A percentile compares a stretch with the other conserved stretches of the same genome.
These are phyloP conservation scores for Nemophila menziesii DNA, from an alignment of 257 asterid species.

Conservation along the genomic window DNA sequence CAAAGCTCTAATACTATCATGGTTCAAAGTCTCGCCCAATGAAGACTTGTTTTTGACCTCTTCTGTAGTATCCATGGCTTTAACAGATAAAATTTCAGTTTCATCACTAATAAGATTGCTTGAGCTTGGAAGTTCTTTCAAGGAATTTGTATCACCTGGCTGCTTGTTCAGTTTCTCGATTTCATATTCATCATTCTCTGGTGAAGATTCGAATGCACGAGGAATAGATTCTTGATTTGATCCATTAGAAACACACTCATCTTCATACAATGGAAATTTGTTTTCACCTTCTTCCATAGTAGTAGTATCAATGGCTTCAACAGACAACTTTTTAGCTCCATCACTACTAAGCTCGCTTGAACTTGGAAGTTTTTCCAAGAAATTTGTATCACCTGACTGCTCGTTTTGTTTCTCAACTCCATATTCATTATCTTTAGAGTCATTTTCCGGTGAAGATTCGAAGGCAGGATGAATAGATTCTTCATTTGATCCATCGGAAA, in stretches of 20 bases:
- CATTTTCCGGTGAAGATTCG: too few species aligned
- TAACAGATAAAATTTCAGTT: conserved; percentile 15
- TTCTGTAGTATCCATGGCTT: conserved; percentile 13
- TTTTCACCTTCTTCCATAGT: conserved; percentile 6
- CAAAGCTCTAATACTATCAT: conserved; percentile 16
- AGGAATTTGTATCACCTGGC: conserved; percentile 14
- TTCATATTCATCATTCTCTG: too few species aligned
- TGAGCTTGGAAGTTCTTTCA: conserved; percentile 21
- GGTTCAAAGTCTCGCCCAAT: conserved; percentile 15
- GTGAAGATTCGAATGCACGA: too few species aligned
- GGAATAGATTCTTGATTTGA: too few species aligned
- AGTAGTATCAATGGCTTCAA: conserved; percentile 11
- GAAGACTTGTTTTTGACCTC: conserved; percentile 7
- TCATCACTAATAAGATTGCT: conserved; percentile 16
- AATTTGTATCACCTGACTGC: conserved; percentile 16
- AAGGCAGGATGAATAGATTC: too few species aligned
- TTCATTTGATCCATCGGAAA: too few species aligned
- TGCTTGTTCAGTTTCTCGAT: conserved; percentile 7
- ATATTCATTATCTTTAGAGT: too few species aligned
- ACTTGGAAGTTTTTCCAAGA: conserved; percentile 19
- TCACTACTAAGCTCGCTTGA: conserved; percentile 18
- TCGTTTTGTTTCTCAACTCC: conserved; percentile 1
- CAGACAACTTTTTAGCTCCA: conserved; percentile 14
- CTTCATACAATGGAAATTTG: conserved; percentile 3
- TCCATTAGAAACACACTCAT: too few species aligned